A percentile compares a stretch with the other conserved stretches of the same genome.
Conservation (phyloP, 1,284 basidiomycete species). For the Taiwanofungus camphoratus region DNA sequence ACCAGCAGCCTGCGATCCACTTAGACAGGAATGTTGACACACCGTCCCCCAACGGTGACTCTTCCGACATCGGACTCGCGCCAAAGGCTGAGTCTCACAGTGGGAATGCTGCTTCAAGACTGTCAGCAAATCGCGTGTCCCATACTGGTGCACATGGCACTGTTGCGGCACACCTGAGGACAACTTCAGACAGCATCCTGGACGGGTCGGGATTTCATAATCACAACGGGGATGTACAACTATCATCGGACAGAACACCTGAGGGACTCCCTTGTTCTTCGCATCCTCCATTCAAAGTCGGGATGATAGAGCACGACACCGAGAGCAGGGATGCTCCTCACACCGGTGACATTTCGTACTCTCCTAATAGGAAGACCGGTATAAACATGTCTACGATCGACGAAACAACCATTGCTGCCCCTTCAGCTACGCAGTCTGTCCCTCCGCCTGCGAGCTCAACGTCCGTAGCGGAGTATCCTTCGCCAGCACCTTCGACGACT, state of each 20-base stretch:
- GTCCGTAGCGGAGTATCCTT: not conserved
- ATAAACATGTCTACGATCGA: not conserved
- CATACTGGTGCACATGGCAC: not conserved
- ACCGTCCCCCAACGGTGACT: constrained; percentile 9
- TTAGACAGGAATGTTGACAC: constrained; percentile 13
- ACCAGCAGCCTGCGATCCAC: constrained; percentile 14
- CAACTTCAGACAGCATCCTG: too few species aligned
- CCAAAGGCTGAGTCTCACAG: not conserved
- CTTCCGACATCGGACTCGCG: constrained; percentile 1
- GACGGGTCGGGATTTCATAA: too few species aligned
- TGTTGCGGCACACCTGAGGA: too few species aligned
- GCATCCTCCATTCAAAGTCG: too few species aligned
- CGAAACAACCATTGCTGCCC: not conserved
- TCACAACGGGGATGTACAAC: too few species aligned
- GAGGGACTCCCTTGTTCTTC: too few species aligned
- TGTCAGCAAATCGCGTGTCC: not conserved
- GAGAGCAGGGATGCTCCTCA: too few species aligned
- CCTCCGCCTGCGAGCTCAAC: not conserved
- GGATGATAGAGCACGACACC: too few species aligned
- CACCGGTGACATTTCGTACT: too few species aligned
- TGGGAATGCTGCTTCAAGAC: not conserved
- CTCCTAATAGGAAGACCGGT: not conserved
- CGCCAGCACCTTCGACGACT: not conserved
- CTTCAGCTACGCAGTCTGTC: not conserved
- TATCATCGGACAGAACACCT: too few species aligned